Conservation (phyloP, 2,329 filamentous ascomycete species). For the Emmonsiellopsis sp. region DNA sequence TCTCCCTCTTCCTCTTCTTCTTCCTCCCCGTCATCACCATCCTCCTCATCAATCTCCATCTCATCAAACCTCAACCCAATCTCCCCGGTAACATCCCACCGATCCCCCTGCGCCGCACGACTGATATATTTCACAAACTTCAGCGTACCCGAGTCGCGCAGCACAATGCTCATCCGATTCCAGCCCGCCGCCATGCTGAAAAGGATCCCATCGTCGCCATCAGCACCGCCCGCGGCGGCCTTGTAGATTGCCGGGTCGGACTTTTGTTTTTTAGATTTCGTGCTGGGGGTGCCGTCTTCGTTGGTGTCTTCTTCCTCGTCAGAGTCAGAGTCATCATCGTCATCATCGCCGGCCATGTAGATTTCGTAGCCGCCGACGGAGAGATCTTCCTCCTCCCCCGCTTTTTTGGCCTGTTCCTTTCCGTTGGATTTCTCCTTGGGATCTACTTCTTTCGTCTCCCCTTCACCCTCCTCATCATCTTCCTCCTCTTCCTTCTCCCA, state of each 20-base stretch:
- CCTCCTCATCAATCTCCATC: constrained; percentile 34
- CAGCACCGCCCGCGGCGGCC: constrained; percentile 46
- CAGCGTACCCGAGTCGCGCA: constrained; percentile 75
- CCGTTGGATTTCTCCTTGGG: constrained; percentile 24
- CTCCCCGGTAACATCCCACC: constrained; percentile 80
- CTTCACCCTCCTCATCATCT: constrained; percentile 34
- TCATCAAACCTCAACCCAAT: constrained; percentile 60
- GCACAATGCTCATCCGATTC: constrained; percentile 86
- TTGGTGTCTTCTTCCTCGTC: constrained; percentile 24
- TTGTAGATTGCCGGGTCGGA: constrained; percentile 81
- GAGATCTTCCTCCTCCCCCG: constrained; percentile 21
- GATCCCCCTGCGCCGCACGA: constrained; percentile 68
- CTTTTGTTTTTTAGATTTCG: constrained; percentile 22
- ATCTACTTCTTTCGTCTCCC: constrained; percentile 25
- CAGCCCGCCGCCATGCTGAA: constrained; percentile 63
- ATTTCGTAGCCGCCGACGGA: constrained; percentile 50
- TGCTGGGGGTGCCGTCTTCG: constrained; percentile 25
- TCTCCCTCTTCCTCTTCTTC: constrained; percentile 21
- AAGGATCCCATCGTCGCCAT: constrained; percentile 59
- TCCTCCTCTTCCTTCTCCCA: constrained; percentile 67
- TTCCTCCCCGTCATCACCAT: constrained; percentile 15
- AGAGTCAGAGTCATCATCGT: constrained; percentile 54
- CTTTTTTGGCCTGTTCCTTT: background rate
- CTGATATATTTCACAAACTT: constrained; percentile 97
- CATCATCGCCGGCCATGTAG: constrained; percentile 78